These are phyloP conservation scores for Eucalyptus shirleyi DNA, from an alignment of 345 rosid species.

Conservation along the genomic window DNA sequence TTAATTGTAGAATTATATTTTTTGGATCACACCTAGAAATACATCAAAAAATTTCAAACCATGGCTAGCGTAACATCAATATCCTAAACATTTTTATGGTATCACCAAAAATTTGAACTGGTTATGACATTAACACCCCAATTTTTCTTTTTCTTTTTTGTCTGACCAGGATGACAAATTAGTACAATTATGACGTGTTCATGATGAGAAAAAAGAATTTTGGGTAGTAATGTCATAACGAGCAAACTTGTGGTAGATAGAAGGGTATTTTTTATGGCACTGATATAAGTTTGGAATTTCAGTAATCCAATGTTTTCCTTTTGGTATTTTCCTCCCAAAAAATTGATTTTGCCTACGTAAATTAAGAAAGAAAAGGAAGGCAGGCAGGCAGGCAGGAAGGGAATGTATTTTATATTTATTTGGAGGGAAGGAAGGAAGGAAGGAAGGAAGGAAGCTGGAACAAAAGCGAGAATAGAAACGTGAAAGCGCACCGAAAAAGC, in stretches of 20 bases:
- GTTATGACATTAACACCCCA: fast-evolving
- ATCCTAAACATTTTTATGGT: neutral
- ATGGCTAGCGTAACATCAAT: fast-evolving
- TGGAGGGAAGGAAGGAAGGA: neutral
- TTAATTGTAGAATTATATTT: neutral
- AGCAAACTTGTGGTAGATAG: neutral
- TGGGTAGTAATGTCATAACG: neutral
- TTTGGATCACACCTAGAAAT: neutral
- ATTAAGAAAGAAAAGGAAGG: neutral
- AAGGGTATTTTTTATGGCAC: neutral
- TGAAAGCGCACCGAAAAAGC: neutral
- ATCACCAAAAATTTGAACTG: fast-evolving
- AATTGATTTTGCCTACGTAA: neutral
- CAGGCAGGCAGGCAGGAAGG: neutral
- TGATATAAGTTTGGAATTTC: neutral
- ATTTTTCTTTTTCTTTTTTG: fast-evolving
- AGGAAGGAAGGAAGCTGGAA: neutral
- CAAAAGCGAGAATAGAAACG: neutral
- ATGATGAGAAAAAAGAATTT: fast-evolving
- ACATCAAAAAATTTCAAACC: neutral
- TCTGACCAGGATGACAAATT: fast-evolving
- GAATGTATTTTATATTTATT: neutral
- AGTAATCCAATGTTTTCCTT: neutral
- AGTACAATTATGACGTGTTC: neutral
- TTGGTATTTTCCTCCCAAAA: neutral